Conservation (phyloP, 1,139 yeast genomes). For the Groenewaldozyma sp. region DNA sequence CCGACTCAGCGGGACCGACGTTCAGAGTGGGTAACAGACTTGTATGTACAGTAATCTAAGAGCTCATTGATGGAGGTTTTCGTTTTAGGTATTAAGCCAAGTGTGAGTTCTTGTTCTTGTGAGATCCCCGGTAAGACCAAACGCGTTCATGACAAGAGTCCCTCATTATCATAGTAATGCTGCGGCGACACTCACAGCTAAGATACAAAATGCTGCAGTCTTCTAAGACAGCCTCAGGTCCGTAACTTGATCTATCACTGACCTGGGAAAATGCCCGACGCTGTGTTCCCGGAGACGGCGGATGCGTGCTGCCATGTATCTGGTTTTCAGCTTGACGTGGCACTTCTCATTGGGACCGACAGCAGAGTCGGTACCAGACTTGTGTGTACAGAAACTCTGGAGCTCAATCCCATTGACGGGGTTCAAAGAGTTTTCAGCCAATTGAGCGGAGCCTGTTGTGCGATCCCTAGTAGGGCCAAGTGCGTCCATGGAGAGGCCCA, state of each 20-base stretch:
- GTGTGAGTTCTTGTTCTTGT: no score
- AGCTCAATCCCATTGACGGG: slow-evolving; percentile 25
- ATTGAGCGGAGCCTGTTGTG: no score
- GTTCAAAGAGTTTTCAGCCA: no score
- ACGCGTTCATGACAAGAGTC: no score
- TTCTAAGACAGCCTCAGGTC: slow-evolving; percentile 60
- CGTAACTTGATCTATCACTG: slow-evolving; percentile 70
- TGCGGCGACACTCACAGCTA: no score
- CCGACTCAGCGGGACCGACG: slow-evolving; percentile 15
- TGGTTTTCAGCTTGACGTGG: slow-evolving; percentile 20
- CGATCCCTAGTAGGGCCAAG: no score
- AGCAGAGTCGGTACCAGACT: slow-evolving; percentile 27
- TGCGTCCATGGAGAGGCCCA: neutral
- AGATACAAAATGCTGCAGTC: no score
- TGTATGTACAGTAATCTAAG: slow-evolving; percentile 27
- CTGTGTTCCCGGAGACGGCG: slow-evolving; percentile 19
- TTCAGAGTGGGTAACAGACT: slow-evolving; percentile 27
- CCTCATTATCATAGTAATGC: no score
- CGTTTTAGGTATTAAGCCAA: slow-evolving; percentile 21
- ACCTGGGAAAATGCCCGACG: slow-evolving; percentile 88
- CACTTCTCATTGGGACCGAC: slow-evolving; percentile 14
- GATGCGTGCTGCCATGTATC: slow-evolving; percentile 24
- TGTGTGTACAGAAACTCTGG: slow-evolving; percentile 27
- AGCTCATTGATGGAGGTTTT: slow-evolving; percentile 23
- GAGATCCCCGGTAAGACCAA: no score